These are phyloP conservation scores for Colletotrichum kahawae DNA, from an alignment of 2,329 filamentous ascomycete genomes.

Conservation along the genomic window DNA sequence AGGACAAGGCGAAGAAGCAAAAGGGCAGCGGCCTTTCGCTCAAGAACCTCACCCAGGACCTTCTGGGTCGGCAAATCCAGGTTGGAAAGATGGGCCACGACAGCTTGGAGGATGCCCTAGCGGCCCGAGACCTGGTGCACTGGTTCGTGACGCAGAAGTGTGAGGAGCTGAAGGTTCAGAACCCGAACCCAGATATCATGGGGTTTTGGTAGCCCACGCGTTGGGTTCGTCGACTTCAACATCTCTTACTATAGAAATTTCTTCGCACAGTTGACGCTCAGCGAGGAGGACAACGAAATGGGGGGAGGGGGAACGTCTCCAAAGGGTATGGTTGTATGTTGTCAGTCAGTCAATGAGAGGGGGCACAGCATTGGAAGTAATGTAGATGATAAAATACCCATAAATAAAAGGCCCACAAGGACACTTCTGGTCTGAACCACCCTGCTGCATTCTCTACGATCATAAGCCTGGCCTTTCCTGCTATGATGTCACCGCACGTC, in stretches of 20 bases:
- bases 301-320: not conserved
- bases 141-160: conserved; percentile 35
- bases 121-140: conserved; percentile 44
- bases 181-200: too few relatives aligned
- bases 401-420: not conserved
- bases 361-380: not conserved
- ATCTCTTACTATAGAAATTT: not conserved
- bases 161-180: not conserved
- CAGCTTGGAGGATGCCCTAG: conserved; percentile 50
- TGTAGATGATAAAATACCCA: not conserved
- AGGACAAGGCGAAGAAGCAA: conserved; percentile 17
- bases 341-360: not conserved
- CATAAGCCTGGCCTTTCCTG: not conserved
- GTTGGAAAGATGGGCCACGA: conserved; percentile 40
- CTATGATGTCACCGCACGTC: not conserved
- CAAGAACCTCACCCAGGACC: conserved; percentile 40
- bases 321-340: not conserved
- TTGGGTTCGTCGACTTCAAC: not conserved
- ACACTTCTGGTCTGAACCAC: not conserved
- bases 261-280: not conserved
- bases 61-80: conserved; percentile 46
- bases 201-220: not conserved
- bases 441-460: not conserved
- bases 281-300: not conserved
- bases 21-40: conserved; percentile 27